Evolutionary conservation across 345 rosid genomes (phyloP), one percentile per base, ranked within the genome.

Genomic region (Microcos paniculata): DNA sequence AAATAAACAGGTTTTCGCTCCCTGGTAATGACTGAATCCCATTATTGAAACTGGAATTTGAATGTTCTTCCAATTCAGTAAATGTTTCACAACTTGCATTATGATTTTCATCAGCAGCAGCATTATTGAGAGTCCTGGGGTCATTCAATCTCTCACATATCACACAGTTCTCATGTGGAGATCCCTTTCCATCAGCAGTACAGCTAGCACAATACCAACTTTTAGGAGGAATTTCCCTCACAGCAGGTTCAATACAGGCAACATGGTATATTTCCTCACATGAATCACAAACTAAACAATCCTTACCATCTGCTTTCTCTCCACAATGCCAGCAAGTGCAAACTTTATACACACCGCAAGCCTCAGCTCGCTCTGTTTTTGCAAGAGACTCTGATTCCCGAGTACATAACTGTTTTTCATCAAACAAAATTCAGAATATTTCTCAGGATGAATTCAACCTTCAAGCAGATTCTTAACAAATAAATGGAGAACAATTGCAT

Each of bases 181-280:
- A 84, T 62, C 88, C 88, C 62, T 87, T 80, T 83, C 92, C 97
- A 42, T 77, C 74, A 64, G 85, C 74, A 43, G 80, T 80, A 86
- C 99, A 96, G 78, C 66, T 80, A 38, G 77, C 79, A 81, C 99
- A 96, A 76, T 90, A 92, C 99, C 98, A 96, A 51, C 82, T 87
- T 79, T 62, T 85, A 0, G 80, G 87, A 21, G 94, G 89, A 73
- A 89, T 90, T 82, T 84, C 88, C 66, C 82, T 83, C 70, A 87
- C 85, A 69, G 90, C 90, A 45, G 97, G 96, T 70, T 88, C 82
- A 66, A 89, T 91, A 78, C 98, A 96, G 69, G 91, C 81, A 82
- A 93, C 85, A 78, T 93, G 99, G 83, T 88, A 91, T 78, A 86
- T 85, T 70, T 89, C 92, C 81, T 93, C 97, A 15, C 99, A 96